Evolutionary conservation across 1,284 basidiomycete species (phyloP), one percentile per base, ranked within the genome.

Genomic region (Rhizopogon hawkerae): DNA sequence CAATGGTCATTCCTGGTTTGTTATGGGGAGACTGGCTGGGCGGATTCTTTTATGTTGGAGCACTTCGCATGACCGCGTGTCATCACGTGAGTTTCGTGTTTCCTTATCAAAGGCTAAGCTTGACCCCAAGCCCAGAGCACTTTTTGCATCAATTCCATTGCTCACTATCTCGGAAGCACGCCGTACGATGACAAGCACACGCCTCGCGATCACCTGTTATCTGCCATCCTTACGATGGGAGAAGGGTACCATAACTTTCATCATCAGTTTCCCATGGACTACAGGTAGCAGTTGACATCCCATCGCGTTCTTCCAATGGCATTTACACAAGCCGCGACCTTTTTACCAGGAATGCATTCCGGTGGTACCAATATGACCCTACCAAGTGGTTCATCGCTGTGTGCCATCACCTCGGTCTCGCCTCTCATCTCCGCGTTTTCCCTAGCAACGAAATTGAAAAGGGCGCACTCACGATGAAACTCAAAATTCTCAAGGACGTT

Each of bases 231-330:
- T 52, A 93, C 91, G 3, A 83, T 92, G 73, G 91, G 92, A 11
- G 91, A 94, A 71, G 91, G 91, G 8, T 94, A 93, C 68, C 91
- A 94, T 70, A 93, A 93, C 67, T 93, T 93, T 68, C 89, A 91
- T 66, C 89, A 87, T 59, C 86, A 89, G 59, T 91, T 90, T 72
- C 89, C 88, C 16, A 86, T 69, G 68, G 68, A 71, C 48, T 71
- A 70, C 43, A 59, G 68, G 64, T 64, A 49, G 48, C 47, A 34
- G 11, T 16, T 35, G 11, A 23, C 13, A 10, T 50, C 21, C 9
- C 35, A 46, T 26, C 23, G 10, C 10, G 6, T 9, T 13, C 34
- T 36, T 14, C 38, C 23, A 33, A 14, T 35, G 23, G 42, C 16
- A 24, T 50, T 54, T 38, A 55, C 46, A 46, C 47, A 34, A 38